Conservation (phyloP, 441 rosid genomes). For the Biscutella laevigata region DNA sequence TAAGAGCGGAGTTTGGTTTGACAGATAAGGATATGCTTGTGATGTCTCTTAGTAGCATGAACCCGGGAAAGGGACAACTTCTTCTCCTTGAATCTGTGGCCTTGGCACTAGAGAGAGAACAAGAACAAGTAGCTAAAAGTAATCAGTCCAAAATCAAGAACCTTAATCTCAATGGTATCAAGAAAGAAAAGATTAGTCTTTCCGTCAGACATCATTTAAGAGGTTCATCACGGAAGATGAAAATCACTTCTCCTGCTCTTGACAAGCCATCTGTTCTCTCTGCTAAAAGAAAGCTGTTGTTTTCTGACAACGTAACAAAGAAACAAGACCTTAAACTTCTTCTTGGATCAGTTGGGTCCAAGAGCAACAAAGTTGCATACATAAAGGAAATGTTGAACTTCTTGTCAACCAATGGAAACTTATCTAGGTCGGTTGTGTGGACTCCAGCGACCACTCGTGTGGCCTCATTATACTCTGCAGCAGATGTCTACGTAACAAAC, state of each 20-base stretch:
- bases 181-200: constrained; percentile 28
- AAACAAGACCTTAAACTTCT: constrained; percentile 59
- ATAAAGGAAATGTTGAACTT: constrained; percentile 58
- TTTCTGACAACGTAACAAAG: constrained; percentile 28
- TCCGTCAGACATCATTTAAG: constrained; percentile 48
- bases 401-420: constrained; percentile 49
- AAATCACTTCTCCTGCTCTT: constrained; percentile 19
- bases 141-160: constrained; percentile 29
- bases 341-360: constrained; percentile 93
- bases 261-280: constrained; percentile 25
- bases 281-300: constrained; percentile 26
- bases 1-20: constrained; percentile 72
- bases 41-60: constrained; percentile 89
- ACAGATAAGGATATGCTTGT: constrained; percentile 67
- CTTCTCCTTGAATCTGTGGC: constrained; percentile 68
- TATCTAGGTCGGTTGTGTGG: constrained; percentile 70
- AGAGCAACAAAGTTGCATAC: constrained; percentile 82
- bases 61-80: constrained; percentile 85
- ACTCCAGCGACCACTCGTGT: constrained; percentile 78
- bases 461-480: constrained; percentile 87
- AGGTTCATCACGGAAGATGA: constrained; percentile 46
- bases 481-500: constrained; percentile 82
- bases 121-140: constrained; percentile 19
- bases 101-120: constrained; percentile 33
- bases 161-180: constrained; percentile 24